Evolutionary conservation across 1,284 basidiomycete species (phyloP), one percentile per base, ranked within the genome.

Genomic region (Cerrena zonata): DNA sequence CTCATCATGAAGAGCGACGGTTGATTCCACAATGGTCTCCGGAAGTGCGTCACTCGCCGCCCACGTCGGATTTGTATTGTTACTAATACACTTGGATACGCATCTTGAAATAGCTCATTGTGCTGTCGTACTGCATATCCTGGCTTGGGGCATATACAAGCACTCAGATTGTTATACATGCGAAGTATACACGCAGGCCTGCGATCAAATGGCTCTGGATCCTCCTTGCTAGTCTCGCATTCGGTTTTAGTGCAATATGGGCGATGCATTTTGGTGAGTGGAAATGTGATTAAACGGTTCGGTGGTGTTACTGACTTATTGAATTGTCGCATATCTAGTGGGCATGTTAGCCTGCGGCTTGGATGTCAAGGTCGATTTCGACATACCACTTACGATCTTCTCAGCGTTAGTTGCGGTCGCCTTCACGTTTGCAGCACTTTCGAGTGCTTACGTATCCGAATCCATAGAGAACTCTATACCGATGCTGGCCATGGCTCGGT

Each of bases 181-280:
- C 64, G 30, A 65, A 64, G 46, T 64, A 64, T 50, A 61, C 61
- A 19, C 56, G 59, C 22, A 56, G 46, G 24, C 21, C 45, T 19
- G 38, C 48, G 30, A 44, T 54, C 19, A 59, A 56, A 47, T 63
- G 58, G 60, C 21, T 63, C 12, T 66, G 63, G 63, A 61, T 54
- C 2, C 53, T 62, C 26, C 52, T 63, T 21, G 61, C 63, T 13
- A 66, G 65, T 45, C 46, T 66, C 24, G 61, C 62, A 4, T 66
- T 65, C 46, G 65, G 65, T 0, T 65, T 66, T 45, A 64, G 62
- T 26, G 63, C 61, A 4, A 65, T 66, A 18, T 66, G 65, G 65
- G 63, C 62, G 3, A 65, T 66, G 65, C 65, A 66, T 49, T 66
- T 66, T 36, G 61, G 64, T 66, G 49, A 46, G 64, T 56, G n/a